Evolutionary conservation across 352 stramenopile genomes (phyloP).

Genomic region (Pythium dissotocum): DNA sequence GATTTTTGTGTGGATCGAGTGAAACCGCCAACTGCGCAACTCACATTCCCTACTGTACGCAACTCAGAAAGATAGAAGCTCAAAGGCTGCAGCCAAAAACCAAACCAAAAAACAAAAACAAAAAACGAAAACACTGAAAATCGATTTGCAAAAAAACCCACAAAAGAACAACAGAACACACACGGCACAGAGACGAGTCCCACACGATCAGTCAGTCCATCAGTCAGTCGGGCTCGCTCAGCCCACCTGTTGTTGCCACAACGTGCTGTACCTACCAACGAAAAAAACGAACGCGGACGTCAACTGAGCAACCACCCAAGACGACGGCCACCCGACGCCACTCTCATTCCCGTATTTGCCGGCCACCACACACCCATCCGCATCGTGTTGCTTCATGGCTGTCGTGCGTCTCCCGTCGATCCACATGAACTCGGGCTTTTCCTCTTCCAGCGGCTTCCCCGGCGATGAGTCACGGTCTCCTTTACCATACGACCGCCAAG

Average conservation of each 20-base stretch:
- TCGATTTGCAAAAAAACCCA: not conserved
- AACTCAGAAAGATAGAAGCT: not conserved
- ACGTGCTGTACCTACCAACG: constrained; percentile 6
- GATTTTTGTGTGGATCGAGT: not conserved
- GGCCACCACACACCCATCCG: not conserved
- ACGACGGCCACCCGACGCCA: not conserved
- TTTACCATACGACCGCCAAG: not conserved
- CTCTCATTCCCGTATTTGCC: constrained; percentile 7
- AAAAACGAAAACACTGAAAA: not conserved
- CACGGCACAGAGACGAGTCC: constrained; percentile 3
- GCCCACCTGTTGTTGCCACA: not conserved
- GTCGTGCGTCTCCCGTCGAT: constrained; percentile 21
- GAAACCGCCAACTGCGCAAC: not conserved
- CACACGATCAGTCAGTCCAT: constrained; percentile 1
- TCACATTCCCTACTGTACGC: not conserved
- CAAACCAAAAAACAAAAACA: not conserved
- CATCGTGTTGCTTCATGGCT: constrained; percentile 13
- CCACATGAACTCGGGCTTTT: constrained; percentile 23
- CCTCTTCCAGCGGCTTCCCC: constrained; percentile 7
- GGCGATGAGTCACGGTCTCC: constrained; percentile 2
- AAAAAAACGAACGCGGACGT: constrained; percentile 9
- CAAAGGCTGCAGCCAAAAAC: not conserved
- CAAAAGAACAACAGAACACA: constrained; percentile 3
- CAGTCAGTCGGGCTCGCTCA: constrained; percentile 1
- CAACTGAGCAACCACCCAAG: constrained; percentile 4